These are phyloP conservation scores for Dictyostelium purpureum DNA, from an alignment of 78 protist genomes.

Conservation along the genomic window DNA sequence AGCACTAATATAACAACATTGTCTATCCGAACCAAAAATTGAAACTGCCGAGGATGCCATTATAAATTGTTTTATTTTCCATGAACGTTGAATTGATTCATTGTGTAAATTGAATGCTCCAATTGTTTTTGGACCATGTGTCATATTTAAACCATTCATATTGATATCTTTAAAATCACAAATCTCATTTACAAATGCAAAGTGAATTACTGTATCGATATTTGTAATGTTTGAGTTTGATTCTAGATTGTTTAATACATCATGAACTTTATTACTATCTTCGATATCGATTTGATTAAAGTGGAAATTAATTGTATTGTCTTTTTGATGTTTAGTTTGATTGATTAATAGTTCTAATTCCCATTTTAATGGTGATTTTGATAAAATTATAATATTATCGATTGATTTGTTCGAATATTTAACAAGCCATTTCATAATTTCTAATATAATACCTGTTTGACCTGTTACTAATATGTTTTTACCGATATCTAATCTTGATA, in stretches of 20 bases:
- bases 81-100: neutral
- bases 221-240: neutral
- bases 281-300: conserved; percentile 2
- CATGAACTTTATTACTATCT: neutral
- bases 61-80: neutral
- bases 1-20: neutral
- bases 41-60: neutral
- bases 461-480: neutral
- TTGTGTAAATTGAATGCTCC: conserved; percentile 9
- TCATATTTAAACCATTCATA: neutral
- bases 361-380: conserved; percentile 28
- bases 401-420: neutral
- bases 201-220: neutral
- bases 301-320: neutral
- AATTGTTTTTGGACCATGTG: neutral
- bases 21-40: neutral
- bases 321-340: too few species aligned
- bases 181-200: neutral
- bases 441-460: neutral
- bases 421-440: neutral
- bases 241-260: neutral
- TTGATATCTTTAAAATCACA: neutral
- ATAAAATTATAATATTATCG: neutral
- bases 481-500: neutral
- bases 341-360: neutral